These are phyloP conservation scores for Linnemannia hyalina DNA, from an alignment of 192 early-diverging fungal species.

Conservation along the genomic window DNA sequence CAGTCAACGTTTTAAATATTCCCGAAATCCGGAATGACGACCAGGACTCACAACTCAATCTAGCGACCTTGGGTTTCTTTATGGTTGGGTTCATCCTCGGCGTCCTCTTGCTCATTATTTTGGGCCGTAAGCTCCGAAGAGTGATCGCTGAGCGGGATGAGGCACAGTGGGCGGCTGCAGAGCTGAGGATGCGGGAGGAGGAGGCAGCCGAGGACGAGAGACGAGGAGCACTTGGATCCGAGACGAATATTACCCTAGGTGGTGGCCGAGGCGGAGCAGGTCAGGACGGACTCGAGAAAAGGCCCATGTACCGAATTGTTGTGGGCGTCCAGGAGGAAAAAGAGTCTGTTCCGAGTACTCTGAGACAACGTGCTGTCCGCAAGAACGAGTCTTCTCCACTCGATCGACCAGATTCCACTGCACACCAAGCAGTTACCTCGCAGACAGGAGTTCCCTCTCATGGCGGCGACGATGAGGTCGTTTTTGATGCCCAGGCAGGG, in stretches of 20 bases:
- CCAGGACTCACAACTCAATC: constrained; percentile 8
- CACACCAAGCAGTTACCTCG: neutral
- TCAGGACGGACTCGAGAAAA: constrained; percentile 17
- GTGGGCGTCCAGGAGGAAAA: constrained; percentile 20
- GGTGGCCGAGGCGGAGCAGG: neutral
- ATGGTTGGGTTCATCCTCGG: constrained; percentile 40
- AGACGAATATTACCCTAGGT: neutral
- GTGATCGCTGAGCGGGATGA: constrained; percentile 15
- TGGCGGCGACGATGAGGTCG: neutral
- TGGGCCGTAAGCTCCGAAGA: constrained; percentile 21
- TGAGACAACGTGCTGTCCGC: constrained; percentile 11
- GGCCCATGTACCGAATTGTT: constrained; percentile 41
- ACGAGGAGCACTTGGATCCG: constrained; percentile 24
- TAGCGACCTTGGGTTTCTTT: constrained; percentile 42
- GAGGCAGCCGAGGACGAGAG: constrained; percentile 32
- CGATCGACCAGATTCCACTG: neutral
- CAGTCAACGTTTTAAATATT: constrained; percentile 15
- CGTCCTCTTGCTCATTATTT: constrained; percentile 13
- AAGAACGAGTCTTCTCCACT: neutral
- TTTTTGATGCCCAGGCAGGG: neutral
- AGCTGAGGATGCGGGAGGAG: constrained; percentile 29
- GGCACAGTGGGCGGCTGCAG: constrained; percentile 1
- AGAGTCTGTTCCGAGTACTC: neutral
- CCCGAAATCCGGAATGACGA: neutral
- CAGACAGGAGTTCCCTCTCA: neutral